phyloP scores from a whole-genome alignment of 768 basidiomycete species.

The Tricholoma saponaceum region DNA sequence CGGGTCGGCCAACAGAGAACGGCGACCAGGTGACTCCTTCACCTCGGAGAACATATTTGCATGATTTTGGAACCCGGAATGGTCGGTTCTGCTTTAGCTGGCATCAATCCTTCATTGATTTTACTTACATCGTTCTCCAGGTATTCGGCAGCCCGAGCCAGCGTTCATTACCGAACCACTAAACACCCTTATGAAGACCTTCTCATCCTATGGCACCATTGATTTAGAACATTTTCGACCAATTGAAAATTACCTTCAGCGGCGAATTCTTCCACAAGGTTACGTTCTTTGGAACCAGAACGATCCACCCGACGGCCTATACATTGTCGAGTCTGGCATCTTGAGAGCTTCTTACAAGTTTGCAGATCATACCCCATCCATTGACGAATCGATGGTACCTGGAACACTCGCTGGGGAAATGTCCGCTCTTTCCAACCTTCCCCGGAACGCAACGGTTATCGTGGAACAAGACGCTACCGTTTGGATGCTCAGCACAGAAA shows the following conservation, averaged over 20 bases:
- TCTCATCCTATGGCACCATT: slow-evolving; percentile 66
- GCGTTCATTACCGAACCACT: slow-evolving; percentile 55
- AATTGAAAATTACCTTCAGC: slow-evolving; percentile 70
- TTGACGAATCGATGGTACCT: slow-evolving; percentile 91
- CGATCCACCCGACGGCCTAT: slow-evolving; percentile 79
- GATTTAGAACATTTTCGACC: slow-evolving; percentile 55
- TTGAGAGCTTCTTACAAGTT: slow-evolving; percentile 82
- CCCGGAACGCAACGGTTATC: slow-evolving; percentile 81
- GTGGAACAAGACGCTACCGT: slow-evolving; percentile 76
- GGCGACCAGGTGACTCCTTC: slow-evolving; percentile 42
- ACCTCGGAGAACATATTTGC: slow-evolving; percentile 63
- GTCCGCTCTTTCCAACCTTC: slow-evolving; percentile 72
- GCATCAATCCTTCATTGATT: neutral
- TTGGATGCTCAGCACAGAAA: slow-evolving; percentile 71
- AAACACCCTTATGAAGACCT: slow-evolving; percentile 72
- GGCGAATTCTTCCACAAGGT: slow-evolving; percentile 51
- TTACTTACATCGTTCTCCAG: neutral
- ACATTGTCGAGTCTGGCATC: slow-evolving; percentile 85
- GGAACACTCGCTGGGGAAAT: slow-evolving; percentile 92
- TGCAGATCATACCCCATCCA: slow-evolving; percentile 56
- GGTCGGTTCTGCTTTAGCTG: slow-evolving; percentile 33
- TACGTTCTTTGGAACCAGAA: slow-evolving; percentile 70
- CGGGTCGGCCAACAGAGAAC: slow-evolving; percentile 49
- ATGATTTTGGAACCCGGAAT: slow-evolving; percentile 65
- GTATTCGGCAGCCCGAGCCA: slow-evolving; percentile 26